Evolutionary conservation across 495 filamentous ascomycete genomes (phyloP).

Genomic region (Tuber melanosporum): DNA sequence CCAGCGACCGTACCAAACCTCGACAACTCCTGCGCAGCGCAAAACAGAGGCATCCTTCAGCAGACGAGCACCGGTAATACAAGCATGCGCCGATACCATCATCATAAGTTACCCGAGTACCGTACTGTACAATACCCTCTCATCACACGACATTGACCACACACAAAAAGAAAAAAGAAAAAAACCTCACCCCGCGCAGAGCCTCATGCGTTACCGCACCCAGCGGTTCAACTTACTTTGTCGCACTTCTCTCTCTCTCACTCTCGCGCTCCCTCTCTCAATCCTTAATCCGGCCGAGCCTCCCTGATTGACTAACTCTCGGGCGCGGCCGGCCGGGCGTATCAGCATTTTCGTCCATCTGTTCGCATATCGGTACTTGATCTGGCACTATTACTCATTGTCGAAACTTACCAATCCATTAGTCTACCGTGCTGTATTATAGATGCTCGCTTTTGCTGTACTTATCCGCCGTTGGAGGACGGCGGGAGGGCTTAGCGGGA

Average conservation of each 20-base stretch:
- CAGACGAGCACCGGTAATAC: neutral
- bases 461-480: neutral
- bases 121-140: too few species aligned
- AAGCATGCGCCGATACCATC: too few species aligned
- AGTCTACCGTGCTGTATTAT: neutral
- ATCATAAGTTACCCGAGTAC: too few species aligned
- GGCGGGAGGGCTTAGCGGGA: neutral
- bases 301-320: neutral
- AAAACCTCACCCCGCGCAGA: neutral
- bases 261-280: neutral
- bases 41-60: neutral
- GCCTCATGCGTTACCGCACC: neutral
- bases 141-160: neutral
- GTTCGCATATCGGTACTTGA: neutral
- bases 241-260: too few species aligned
- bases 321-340: too few species aligned
- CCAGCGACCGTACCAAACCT: neutral
- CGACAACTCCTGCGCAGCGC: neutral
- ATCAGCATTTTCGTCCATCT: too few species aligned
- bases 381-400: neutral
- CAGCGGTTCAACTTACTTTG: neutral
- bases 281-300: neutral
- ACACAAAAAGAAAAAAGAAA: neutral
- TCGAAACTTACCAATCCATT: neutral
- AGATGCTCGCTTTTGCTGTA: too few species aligned